Conservation (phyloP, 1,139 yeast genomes). For the Saccharomyces pastorianus region DNA sequence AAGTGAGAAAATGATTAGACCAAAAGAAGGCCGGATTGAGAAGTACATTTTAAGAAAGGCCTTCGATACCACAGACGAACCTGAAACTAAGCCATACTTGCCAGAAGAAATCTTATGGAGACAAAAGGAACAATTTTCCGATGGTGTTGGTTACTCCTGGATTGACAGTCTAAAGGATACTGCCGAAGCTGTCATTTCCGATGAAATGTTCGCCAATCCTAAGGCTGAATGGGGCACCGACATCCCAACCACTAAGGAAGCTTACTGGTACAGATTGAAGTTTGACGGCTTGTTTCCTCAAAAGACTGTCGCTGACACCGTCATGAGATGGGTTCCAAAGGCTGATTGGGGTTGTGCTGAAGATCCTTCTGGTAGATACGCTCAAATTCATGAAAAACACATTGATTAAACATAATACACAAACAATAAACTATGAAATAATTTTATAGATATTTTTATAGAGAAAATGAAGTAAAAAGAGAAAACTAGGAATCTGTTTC, state of each 20-base stretch:
- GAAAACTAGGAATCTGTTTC: background rate
- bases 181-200: slow-evolving; percentile 77
- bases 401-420: slow-evolving; percentile 27
- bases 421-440: slow-evolving; percentile 1
- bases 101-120: slow-evolving; percentile 97
- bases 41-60: slow-evolving; percentile 95
- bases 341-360: slow-evolving; percentile 99
- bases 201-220: slow-evolving; percentile 81
- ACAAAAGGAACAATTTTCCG: slow-evolving; percentile 98
- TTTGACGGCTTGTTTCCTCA: slow-evolving; percentile 87
- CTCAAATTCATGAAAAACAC: slow-evolving; percentile 72
- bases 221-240: slow-evolving; percentile 95
- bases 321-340: slow-evolving; percentile 98
- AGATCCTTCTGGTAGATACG: slow-evolving; percentile 96
- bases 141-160: slow-evolving; percentile 99
- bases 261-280: slow-evolving; percentile 96
- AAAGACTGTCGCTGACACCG: slow-evolving; percentile 89
- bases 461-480: background rate
- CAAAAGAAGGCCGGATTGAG: slow-evolving; percentile 66
- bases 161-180: slow-evolving; percentile 94
- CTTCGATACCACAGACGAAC: slow-evolving; percentile 74
- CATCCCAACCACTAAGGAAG: slow-evolving; percentile 94
- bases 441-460: background rate
- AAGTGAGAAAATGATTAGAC: slow-evolving; percentile 74
- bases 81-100: slow-evolving; percentile 67